phyloP scores from a whole-genome alignment of 2,329 filamentous ascomycete species.

The Fusarium newnesense region DNA sequence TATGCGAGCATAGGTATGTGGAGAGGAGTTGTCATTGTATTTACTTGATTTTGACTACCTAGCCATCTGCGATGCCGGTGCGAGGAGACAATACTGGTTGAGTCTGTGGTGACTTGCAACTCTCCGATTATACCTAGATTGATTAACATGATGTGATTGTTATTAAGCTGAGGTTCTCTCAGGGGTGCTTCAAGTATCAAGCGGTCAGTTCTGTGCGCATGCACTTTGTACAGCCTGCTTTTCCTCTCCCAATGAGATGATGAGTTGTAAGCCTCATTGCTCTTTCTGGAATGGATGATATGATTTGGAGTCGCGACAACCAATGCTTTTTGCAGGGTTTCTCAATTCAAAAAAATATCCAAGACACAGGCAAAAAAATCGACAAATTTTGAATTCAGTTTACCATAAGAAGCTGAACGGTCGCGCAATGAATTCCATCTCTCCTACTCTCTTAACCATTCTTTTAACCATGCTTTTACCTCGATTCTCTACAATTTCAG shows the following conservation, averaged over 20 bases:
- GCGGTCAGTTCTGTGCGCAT: not conserved
- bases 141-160: not conserved
- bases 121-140: too few species aligned
- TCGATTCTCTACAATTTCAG: fast-evolving
- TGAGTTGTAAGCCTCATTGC: not conserved
- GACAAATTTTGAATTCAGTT: not conserved
- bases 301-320: not conserved
- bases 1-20: too few species aligned
- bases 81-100: not conserved
- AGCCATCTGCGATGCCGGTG: not conserved
- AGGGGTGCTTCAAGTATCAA: not conserved
- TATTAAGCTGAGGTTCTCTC: not conserved
- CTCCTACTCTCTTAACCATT: fast-evolving
- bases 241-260: not conserved
- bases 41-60: not conserved
- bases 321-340: not conserved
- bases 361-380: not conserved
- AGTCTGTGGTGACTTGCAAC: not conserved
- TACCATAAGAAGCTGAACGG: not conserved
- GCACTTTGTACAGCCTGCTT: not conserved
- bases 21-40: not conserved
- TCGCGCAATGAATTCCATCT: too few species aligned
- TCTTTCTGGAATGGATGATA: not conserved
- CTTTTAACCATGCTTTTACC: fast-evolving
- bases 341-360: not conserved